Percentiles rank a stretch among this genome's conserved stretches.
Conservation (phyloP, 495 filamentous ascomycete species). For the Aspergillus funiculosus region DNA sequence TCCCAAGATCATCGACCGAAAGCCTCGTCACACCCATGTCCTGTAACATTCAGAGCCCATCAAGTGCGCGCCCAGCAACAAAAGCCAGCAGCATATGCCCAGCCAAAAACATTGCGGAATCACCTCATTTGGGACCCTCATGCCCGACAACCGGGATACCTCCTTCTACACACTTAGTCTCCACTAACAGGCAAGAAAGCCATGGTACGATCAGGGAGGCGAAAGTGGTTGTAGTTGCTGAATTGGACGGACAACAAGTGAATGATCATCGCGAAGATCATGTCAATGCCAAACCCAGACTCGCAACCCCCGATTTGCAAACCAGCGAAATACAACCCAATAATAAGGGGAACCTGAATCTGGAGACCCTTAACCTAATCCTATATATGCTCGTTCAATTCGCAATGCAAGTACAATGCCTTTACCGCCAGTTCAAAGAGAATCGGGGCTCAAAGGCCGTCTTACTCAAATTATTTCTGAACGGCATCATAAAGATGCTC, state of each 20-base stretch:
- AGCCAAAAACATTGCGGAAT: constrained; percentile 3
- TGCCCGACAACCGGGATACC: background rate
- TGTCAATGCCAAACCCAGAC: constrained; percentile 24
- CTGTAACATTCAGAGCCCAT: constrained; percentile 15
- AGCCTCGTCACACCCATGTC: constrained; percentile 22
- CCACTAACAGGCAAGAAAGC: background rate
- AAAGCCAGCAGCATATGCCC: constrained; percentile 1
- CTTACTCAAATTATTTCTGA: constrained; percentile 23
- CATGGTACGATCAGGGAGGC: background rate
- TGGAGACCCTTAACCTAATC: constrained; percentile 26
- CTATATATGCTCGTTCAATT: constrained; percentile 32
- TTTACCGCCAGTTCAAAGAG: constrained; percentile 21
- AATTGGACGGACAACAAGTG: constrained; percentile 40
- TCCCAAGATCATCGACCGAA: constrained; percentile 30
- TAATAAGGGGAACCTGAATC: constrained; percentile 13
- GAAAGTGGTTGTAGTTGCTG: constrained; percentile 31
- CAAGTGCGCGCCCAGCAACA: constrained; percentile 3
- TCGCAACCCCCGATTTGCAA: constrained; percentile 17
- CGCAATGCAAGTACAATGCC: constrained; percentile 25
- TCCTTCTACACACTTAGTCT: too few relatives aligned
- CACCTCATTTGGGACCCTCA: background rate
- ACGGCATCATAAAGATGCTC: constrained; percentile 31
- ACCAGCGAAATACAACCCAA: constrained; percentile 13
- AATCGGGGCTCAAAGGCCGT: constrained; percentile 20
- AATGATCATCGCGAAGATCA: constrained; percentile 12